A percentile compares a stretch with the other conserved stretches of the same genome.
Evolutionary conservation across 2,329 filamentous ascomycete species (phyloP).

Genomic region (Tolypocladium guangdongense): DNA sequence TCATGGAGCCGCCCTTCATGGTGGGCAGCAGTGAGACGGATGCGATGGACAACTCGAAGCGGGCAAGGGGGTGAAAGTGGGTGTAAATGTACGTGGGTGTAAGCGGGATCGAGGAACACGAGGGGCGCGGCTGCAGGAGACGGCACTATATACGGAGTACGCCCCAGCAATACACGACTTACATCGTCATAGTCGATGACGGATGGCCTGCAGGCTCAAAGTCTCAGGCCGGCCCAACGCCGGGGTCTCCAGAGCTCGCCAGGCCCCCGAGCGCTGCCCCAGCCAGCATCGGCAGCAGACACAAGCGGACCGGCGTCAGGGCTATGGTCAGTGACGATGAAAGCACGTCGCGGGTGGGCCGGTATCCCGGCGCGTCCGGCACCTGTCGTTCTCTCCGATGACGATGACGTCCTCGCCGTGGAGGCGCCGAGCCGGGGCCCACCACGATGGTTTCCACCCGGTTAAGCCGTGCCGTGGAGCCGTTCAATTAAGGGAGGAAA

Average conservation of each 20-base stretch:
- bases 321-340: too few species aligned
- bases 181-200: neutral
- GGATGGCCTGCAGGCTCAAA: too few species aligned
- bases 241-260: neutral
- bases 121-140: neutral
- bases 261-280: neutral
- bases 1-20: conserved; percentile 12
- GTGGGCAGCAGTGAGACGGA: neutral
- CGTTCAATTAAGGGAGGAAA: too few species aligned
- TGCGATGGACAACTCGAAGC: too few species aligned
- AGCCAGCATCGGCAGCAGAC: neutral
- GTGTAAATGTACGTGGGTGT: too few species aligned
- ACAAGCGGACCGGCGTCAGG: too few species aligned
- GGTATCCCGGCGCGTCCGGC: neutral
- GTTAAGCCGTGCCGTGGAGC: too few species aligned
- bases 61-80: neutral
- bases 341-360: neutral
- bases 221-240: too few species aligned
- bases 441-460: neutral
- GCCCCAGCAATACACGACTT: too few species aligned
- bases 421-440: neutral
- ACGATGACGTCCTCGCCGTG: neutral
- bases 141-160: neutral
- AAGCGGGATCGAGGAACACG: neutral
- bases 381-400: neutral